Evolutionary conservation across 371 early-diverging fungal species (phyloP).

Genomic region (Chytridiales sp.): DNA sequence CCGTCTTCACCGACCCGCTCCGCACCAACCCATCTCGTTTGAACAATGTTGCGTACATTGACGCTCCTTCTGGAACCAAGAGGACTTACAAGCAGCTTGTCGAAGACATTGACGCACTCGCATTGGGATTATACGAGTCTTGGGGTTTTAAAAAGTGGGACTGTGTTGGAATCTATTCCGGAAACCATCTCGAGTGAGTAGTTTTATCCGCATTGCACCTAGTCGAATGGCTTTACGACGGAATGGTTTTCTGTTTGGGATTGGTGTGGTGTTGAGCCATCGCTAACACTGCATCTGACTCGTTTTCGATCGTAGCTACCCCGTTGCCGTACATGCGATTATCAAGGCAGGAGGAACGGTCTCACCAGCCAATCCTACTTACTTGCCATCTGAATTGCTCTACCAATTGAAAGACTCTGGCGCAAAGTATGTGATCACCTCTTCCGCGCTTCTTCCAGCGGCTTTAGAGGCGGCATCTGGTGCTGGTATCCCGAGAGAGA

Average conservation of each 20-base stretch:
- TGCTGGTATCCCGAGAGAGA: conserved; percentile 52
- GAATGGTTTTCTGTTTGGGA: neutral
- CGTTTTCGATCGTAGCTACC: conserved; percentile 9
- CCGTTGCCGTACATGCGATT: conserved; percentile 26
- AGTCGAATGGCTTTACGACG: neutral
- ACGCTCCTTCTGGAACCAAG: conserved; percentile 52
- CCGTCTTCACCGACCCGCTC: conserved; percentile 12
- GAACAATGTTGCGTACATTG: conserved; percentile 45
- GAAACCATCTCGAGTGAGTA: conserved; percentile 63
- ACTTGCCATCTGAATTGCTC: conserved; percentile 71
- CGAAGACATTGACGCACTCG: conserved; percentile 57
- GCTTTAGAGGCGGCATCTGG: conserved; percentile 61
- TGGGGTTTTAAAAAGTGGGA: conserved; percentile 64
- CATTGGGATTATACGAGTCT: conserved; percentile 65
- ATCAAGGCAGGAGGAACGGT: conserved; percentile 59
- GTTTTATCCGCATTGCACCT: neutral
- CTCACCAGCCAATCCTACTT: conserved; percentile 74
- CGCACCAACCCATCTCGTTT: neutral
- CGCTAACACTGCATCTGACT: neutral
- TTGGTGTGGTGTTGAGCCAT: neutral
- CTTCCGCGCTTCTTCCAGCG: conserved; percentile 44
- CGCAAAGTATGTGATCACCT: conserved; percentile 61
- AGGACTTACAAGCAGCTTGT: conserved; percentile 67
- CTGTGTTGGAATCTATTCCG: conserved; percentile 64
- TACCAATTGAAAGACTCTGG: conserved; percentile 69